Evolutionary conservation across 208 protist species (phyloP), one percentile per base, ranked within the genome.

Genomic region (Leishmania major): DNA sequence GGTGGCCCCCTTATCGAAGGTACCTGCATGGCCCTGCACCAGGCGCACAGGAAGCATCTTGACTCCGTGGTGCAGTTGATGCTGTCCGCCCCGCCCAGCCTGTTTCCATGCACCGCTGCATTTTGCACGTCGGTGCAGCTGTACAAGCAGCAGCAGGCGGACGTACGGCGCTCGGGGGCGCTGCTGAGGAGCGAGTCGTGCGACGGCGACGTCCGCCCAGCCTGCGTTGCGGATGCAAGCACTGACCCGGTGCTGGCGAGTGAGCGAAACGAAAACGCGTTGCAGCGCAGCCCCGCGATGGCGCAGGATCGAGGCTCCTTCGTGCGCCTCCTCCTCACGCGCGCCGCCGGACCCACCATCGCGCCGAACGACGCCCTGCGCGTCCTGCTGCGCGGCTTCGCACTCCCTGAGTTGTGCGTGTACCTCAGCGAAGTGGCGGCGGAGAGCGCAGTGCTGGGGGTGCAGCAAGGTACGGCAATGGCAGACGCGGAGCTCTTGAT

Each of bases 1-100:
- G 91, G 90, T 8, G 93, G 93, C 31, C 84, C 90, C 19, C 80
- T 95, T 11, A 87, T 96, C 69, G 90, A 94, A 22, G 91, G 90
- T 0, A 95, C 90, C 28, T 95, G 90, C 85, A 74, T 92, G 79
- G 93, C 89, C 1, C 74, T 95, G 43, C 79, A 90, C 59, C 86
- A 91, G 71, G 92, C 91, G 31, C 82, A 89, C 40, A 89, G 79
- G 53, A 89, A 88, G 75, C 83, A 84, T 1, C 83, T 96, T 37
- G 82, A 93, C 75, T 88, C 90, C 25, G 83, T 93, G 0, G 92
- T 94, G 22, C 83, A 95, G 45, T 80, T 89, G 73, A 87, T 96
- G 77, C 81, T 96, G 31, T 91, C 89, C n/a, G 67, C 82, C 45
- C 75, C 82, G 55, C 75, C 75, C 31, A 55, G 78, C 37, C 15